Conservation (phyloP, 768 basidiomycete genomes). For the Plicaturopsis crispa region DNA sequence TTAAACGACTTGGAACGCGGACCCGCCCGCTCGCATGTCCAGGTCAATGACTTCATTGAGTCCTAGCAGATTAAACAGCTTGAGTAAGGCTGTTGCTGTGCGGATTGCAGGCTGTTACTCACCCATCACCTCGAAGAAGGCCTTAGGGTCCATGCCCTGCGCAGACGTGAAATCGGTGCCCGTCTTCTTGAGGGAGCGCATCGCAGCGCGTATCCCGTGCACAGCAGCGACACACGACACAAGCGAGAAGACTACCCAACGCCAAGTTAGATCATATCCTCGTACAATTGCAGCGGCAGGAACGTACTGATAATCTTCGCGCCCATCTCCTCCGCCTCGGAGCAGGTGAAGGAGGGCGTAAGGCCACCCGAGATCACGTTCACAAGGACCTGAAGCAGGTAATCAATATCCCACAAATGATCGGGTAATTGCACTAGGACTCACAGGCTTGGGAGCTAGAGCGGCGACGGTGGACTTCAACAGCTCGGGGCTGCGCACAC, state of each 20-base stretch:
- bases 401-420: neutral
- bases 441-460: slow-evolving; percentile 62
- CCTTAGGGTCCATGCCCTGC: slow-evolving; percentile 37
- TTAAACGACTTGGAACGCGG: slow-evolving; percentile 47
- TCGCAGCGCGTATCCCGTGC: slow-evolving; percentile 72
- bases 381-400: slow-evolving; percentile 45
- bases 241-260: slow-evolving; percentile 55
- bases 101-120: slow-evolving; percentile 11
- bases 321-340: slow-evolving; percentile 62
- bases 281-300: neutral
- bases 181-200: slow-evolving; percentile 68
- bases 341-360: slow-evolving; percentile 64
- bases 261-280: slow-evolving; percentile 1
- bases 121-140: slow-evolving; percentile 77
- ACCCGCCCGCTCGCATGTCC: slow-evolving; percentile 51
- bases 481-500: slow-evolving; percentile 61
- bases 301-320: slow-evolving; percentile 72
- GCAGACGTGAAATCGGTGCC: slow-evolving; percentile 62
- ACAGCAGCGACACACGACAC: slow-evolving; percentile 73
- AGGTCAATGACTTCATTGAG: slow-evolving; percentile 46
- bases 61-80: slow-evolving; percentile 22
- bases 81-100: neutral
- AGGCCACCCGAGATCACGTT: slow-evolving; percentile 77
- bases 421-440: slow-evolving; percentile 8
- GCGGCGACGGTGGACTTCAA: slow-evolving; percentile 58